Percentiles rank a stretch among this genome's conserved stretches.
Conservation (phyloP, 2,329 filamentous ascomycete genomes). For the Akanthomyces muscarius region DNA sequence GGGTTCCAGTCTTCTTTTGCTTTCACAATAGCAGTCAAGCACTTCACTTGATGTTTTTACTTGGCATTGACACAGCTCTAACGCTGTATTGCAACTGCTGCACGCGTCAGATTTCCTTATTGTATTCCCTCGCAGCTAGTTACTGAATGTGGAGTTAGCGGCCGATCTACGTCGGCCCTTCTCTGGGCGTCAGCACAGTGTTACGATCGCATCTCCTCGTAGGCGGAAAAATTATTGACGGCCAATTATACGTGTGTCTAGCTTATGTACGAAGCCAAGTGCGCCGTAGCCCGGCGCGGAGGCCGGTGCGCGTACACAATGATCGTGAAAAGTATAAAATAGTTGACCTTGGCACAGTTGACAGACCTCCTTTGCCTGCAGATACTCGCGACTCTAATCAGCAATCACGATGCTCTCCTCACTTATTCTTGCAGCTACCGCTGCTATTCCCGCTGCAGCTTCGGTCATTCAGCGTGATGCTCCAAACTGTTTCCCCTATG, state of each 20-base stretch:
- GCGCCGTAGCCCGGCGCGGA: background rate
- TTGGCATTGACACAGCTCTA: no score
- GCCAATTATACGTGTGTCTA: background rate
- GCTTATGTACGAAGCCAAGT: no score
- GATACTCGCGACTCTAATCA: no score
- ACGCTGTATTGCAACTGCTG: no score
- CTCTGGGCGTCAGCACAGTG: conserved; percentile 1
- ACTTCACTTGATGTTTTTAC: no score
- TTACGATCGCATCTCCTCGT: background rate
- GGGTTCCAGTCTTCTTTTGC: no score
- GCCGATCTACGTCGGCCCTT: background rate
- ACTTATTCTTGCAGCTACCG: background rate
- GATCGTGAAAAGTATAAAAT: background rate
- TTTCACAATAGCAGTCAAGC: no score
- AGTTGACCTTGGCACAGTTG: background rate
- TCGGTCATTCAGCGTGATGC: conserved; percentile 5
- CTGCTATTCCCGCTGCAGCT: background rate
- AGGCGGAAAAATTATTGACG: background rate
- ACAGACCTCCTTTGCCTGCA: background rate
- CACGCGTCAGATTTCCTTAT: background rate
- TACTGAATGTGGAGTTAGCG: background rate
- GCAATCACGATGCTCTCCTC: background rate
- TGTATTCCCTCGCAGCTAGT: background rate
- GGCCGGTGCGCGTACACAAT: background rate
- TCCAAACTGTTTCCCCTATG: conserved; percentile 21